A percentile compares a stretch with the other conserved stretches of the same genome.
These are phyloP conservation scores for Wallemia hederae DNA, from an alignment of 1,284 basidiomycete species.

Conservation along the genomic window DNA sequence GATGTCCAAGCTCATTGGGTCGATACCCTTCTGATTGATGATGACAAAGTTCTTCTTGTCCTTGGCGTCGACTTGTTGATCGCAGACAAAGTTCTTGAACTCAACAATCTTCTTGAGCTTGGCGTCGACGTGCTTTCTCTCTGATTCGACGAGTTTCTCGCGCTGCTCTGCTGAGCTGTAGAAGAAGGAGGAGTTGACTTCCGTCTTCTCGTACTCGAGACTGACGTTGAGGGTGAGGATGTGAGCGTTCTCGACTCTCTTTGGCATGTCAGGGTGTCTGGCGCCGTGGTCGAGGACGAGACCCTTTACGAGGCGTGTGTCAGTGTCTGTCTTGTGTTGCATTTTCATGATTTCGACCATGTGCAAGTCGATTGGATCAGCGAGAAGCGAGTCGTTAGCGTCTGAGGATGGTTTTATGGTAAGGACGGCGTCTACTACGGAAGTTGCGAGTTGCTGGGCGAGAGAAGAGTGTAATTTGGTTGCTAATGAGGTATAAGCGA, in stretches of 20 bases:
- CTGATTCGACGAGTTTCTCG: constrained; percentile 94
- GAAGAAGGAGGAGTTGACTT: constrained; percentile 99
- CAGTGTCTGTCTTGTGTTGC: constrained; percentile 93
- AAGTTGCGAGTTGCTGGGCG: constrained; percentile 64
- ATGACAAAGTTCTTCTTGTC: constrained; percentile 79
- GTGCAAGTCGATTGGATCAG: constrained; percentile 83
- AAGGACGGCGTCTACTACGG: constrained; percentile 83
- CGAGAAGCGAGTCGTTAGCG: constrained; percentile 27
- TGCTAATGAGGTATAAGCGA: constrained; percentile 75
- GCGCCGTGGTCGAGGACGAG: constrained; percentile 88
- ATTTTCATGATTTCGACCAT: constrained; percentile 99
- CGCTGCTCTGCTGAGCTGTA: constrained; percentile 96
- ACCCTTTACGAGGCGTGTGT: constrained; percentile 88
- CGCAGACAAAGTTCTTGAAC: constrained; percentile 86
- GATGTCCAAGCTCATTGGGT: constrained; percentile 86
- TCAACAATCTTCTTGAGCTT: constrained; percentile 93
- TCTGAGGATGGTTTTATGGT: constrained; percentile 46
- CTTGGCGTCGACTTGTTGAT: constrained; percentile 49
- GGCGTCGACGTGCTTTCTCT: constrained; percentile 73
- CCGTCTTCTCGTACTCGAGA: constrained; percentile 99
- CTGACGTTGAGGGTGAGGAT: constrained; percentile 92
- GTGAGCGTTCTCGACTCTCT: constrained; percentile 85
- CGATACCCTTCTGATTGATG: constrained; percentile 98
- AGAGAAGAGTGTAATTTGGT: constrained; percentile 68
- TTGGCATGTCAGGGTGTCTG: constrained; percentile 96